These are phyloP conservation scores for Yarrowia sp. DNA, from an alignment of 805 yeast genomes.

Conservation along the genomic window DNA sequence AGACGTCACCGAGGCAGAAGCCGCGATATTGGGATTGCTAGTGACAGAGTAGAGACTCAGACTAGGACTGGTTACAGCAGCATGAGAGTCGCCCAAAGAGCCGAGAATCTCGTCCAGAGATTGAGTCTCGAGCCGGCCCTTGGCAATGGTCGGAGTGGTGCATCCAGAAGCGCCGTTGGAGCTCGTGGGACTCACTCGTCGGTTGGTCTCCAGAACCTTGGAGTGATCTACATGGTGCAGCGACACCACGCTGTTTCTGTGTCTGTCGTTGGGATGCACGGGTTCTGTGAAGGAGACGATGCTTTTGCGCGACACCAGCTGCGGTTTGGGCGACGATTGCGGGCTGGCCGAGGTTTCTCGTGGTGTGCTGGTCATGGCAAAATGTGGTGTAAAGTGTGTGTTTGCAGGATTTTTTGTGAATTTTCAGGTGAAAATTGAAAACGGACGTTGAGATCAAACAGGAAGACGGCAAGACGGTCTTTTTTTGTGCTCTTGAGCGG, in stretches of 20 bases:
- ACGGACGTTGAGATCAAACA: too few species aligned
- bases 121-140: slow-evolving; percentile 22
- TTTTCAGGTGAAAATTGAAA: too few species aligned
- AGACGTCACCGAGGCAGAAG: not conserved
- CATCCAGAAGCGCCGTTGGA: slow-evolving; percentile 27
- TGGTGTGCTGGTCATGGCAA: not conserved
- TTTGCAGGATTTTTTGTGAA: too few species aligned
- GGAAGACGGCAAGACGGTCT: too few species aligned
- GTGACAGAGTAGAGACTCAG: not conserved
- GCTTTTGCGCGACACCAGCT: slow-evolving; percentile 32
- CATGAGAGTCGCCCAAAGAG: not conserved
- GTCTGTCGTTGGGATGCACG: slow-evolving; percentile 34
- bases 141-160: slow-evolving; percentile 12
- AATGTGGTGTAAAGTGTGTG: too few species aligned
- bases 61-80: not conserved
- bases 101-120: slow-evolving; percentile 29
- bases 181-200: slow-evolving; percentile 17
- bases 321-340: slow-evolving; percentile 20
- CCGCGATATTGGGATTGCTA: not conserved
- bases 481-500: not conserved
- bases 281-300: slow-evolving; percentile 31
- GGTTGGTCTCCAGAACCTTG: slow-evolving; percentile 14
- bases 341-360: slow-evolving; percentile 15
- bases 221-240: slow-evolving; percentile 31
- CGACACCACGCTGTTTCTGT: slow-evolving; percentile 34